Percentiles rank a stretch among this genome's conserved stretches.
Conservation (phyloP, 768 basidiomycete species). For the Fomitopsis serialis region DNA sequence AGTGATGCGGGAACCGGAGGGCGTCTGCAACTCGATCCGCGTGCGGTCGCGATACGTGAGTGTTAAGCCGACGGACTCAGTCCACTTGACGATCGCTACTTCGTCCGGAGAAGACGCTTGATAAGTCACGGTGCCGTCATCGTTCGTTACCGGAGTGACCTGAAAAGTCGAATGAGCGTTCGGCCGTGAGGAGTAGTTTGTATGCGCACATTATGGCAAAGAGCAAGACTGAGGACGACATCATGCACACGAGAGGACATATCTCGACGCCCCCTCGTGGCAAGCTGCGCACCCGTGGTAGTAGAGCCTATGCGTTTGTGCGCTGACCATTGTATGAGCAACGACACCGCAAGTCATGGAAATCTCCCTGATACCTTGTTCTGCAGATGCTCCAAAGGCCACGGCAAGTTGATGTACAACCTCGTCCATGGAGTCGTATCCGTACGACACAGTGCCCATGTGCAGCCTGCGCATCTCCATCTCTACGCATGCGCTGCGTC, state of each 20-base stretch:
- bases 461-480: constrained; percentile 99
- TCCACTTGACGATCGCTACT: constrained; percentile 98
- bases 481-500: constrained; percentile 43
- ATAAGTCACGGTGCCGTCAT: constrained; percentile 92
- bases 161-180: constrained; percentile 26
- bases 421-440: constrained; percentile 98
- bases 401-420: constrained; percentile 86
- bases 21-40: constrained; percentile 77
- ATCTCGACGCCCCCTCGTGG: constrained; percentile 82
- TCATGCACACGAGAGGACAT: constrained; percentile 93
- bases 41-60: constrained; percentile 88
- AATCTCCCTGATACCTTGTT: constrained; percentile 39
- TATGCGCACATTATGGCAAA: constrained; percentile 83
- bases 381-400: constrained; percentile 66
- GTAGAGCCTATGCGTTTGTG: constrained; percentile 52
- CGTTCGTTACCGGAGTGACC: constrained; percentile 95
- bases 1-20: constrained; percentile 52
- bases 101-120: constrained; percentile 99
- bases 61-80: constrained; percentile 88
- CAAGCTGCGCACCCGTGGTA: constrained; percentile 76
- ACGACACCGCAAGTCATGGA: background rate
- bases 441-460: constrained; percentile 98
- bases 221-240: constrained; percentile 85
- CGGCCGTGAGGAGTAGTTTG: no score
- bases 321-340: constrained; percentile 12